These are phyloP conservation scores for Populus davidiana DNA, from an alignment of 345 rosid species.

Conservation along the genomic window DNA sequence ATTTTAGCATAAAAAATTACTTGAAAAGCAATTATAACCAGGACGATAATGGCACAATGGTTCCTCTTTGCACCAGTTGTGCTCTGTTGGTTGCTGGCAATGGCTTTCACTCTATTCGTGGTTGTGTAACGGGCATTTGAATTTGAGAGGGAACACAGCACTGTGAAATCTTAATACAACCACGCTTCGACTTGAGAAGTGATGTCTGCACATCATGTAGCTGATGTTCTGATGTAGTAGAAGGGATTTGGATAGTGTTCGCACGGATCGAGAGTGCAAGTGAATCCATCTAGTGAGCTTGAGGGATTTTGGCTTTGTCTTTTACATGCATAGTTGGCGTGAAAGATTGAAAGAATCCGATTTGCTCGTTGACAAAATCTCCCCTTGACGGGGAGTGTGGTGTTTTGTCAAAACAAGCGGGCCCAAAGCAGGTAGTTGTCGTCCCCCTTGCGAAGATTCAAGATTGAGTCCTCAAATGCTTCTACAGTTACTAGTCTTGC, in stretches of 20 bases:
- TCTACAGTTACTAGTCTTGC: background rate
- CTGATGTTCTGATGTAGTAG: no score
- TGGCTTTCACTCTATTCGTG: background rate
- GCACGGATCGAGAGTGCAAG: no score
- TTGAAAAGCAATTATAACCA: no score
- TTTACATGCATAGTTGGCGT: background rate
- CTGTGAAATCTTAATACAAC: no score
- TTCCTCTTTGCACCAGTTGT: background rate
- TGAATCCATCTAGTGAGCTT: background rate
- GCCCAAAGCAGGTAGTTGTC: constrained; percentile 8
- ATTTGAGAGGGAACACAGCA: no score
- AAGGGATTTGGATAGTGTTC: no score
- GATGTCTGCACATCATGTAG: no score
- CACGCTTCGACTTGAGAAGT: no score
- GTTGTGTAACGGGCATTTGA: no score
- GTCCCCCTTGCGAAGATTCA: background rate
- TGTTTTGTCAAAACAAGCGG: constrained; percentile 9
- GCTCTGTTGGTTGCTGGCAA: background rate
- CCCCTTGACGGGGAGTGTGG: background rate
- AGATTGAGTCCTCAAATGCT: constrained; percentile 7
- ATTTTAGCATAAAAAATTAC: no score
- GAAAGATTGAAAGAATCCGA: background rate
- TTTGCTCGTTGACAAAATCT: background rate
- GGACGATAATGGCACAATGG: no score
- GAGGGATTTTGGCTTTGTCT: background rate